Conservation (phyloP, 2,329 filamentous ascomycete species). For the Capronia americana region DNA sequence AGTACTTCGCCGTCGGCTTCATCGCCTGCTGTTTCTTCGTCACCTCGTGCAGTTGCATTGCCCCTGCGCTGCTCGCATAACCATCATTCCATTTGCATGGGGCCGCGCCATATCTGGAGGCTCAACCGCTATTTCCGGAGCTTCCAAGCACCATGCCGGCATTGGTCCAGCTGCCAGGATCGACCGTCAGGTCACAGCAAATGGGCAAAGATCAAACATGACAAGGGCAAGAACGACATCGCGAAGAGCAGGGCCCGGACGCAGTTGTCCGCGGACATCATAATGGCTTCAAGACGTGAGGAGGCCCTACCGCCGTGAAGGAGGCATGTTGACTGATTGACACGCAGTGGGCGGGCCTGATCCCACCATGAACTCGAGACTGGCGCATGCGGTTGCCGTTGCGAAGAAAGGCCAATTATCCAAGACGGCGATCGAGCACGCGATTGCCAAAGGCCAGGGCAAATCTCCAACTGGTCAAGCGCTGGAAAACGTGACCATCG, state of each 20-base stretch:
- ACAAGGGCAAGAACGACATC: constrained; percentile 83
- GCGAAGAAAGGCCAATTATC: constrained; percentile 88
- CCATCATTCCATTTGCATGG: constrained; percentile 24
- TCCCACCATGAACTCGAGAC: constrained; percentile 73
- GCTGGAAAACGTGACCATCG: constrained; percentile 63
- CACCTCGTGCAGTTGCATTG: background rate
- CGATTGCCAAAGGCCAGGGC: constrained; percentile 88
- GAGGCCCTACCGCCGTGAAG: background rate
- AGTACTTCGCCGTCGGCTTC: background rate
- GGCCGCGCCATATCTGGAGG: constrained; percentile 21
- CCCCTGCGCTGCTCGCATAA: background rate
- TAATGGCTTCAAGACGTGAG: constrained; percentile 75
- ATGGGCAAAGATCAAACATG: constrained; percentile 96
- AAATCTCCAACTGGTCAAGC: constrained; percentile 74
- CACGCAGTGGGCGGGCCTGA: constrained; percentile 75
- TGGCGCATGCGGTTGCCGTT: constrained; percentile 73
- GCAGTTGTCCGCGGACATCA: constrained; percentile 73
- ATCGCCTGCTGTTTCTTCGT: background rate
- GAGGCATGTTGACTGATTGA: background rate
- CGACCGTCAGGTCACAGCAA: constrained; percentile 76
- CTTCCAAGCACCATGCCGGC: constrained; percentile 29
- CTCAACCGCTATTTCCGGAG: constrained; percentile 23
- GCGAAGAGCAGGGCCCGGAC: constrained; percentile 75
- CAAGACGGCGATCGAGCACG: constrained; percentile 81
- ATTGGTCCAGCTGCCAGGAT: constrained; percentile 29